Percentiles rank a stretch among this genome's conserved stretches.
Conservation (phyloP, 1,284 basidiomycete species). For the Sanghuangporus sanghuang region DNA sequence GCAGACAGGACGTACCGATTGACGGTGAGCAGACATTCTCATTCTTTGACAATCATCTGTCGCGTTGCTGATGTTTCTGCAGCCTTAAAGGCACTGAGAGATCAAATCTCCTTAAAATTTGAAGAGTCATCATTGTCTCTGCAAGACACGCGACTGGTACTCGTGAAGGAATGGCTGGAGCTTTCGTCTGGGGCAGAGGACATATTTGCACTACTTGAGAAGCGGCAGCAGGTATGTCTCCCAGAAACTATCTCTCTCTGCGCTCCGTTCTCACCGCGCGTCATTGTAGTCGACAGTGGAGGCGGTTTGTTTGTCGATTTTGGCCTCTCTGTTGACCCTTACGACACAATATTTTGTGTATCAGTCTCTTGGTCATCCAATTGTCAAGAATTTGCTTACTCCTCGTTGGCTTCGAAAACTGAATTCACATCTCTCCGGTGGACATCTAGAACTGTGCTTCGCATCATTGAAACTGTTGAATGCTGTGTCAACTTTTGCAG, state of each 20-base stretch:
- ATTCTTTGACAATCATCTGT: background rate
- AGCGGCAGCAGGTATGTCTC: constrained; percentile 36
- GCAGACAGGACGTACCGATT: background rate
- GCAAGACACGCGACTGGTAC: constrained; percentile 52
- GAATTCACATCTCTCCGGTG: constrained; percentile 52
- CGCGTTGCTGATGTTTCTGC: background rate
- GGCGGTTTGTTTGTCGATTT: constrained; percentile 44
- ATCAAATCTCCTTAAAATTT: constrained; percentile 47
- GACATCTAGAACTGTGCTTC: constrained; percentile 58
- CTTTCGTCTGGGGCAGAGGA: constrained; percentile 49
- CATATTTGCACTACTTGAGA: constrained; percentile 60
- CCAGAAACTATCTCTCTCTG: background rate
- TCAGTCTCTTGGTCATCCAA: constrained; percentile 52
- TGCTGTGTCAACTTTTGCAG: constrained; percentile 53
- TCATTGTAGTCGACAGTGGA: constrained; percentile 36
- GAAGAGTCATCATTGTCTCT: constrained; percentile 39
- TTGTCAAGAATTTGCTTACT: constrained; percentile 54
- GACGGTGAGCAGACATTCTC: background rate
- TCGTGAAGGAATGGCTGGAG: constrained; percentile 59
- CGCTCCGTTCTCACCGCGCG: constrained; percentile 10
- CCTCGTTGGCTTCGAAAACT: constrained; percentile 49
- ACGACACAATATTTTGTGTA: constrained; percentile 61
- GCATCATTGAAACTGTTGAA: constrained; percentile 60
- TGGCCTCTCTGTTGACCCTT: constrained; percentile 52
- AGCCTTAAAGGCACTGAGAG: constrained; percentile 35